These are phyloP conservation scores for Nitzschia sp. DNA, from an alignment of 108 stramenopile species.

Conservation along the genomic window DNA sequence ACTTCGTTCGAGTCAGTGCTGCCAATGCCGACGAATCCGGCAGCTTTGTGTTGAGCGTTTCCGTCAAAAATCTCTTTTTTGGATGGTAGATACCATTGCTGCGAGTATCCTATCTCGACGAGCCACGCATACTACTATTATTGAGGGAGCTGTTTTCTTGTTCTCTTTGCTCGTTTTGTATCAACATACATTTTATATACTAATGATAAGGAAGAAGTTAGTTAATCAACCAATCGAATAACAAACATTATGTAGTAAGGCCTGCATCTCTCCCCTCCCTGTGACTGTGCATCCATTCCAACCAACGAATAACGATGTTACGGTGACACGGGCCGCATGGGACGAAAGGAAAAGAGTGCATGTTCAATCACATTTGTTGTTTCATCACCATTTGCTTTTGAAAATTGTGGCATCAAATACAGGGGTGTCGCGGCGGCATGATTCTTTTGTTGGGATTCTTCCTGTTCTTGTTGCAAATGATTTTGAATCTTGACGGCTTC, in stretches of 20 bases:
- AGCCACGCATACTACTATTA: too few relatives aligned
- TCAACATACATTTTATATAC: too few relatives aligned
- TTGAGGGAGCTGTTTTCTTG: too few relatives aligned
- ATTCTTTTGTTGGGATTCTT: constrained; percentile 19
- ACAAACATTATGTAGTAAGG: too few relatives aligned
- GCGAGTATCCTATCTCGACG: too few relatives aligned
- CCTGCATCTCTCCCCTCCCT: too few relatives aligned
- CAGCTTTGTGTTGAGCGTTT: constrained; percentile 27
- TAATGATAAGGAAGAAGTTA: too few relatives aligned
- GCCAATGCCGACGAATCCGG: constrained; percentile 9
- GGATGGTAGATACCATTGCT: constrained; percentile 3
- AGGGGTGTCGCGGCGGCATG: constrained; percentile 44
- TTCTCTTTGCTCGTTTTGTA: too few relatives aligned
- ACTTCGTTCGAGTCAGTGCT: constrained; percentile 26
- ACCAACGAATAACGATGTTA: too few relatives aligned
- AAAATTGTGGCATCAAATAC: constrained; percentile 65
- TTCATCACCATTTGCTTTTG: constrained; percentile 30
- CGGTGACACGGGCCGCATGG: constrained; percentile 33
- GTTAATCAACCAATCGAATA: too few relatives aligned
- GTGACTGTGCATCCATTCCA: too few relatives aligned
- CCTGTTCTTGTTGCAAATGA: constrained; percentile 43
- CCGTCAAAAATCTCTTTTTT: constrained; percentile 4
- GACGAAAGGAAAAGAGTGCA: constrained; percentile 77
- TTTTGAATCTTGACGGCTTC: constrained; percentile 70
- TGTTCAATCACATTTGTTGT: constrained; percentile 57